Evolutionary conservation across 1,139 yeast genomes (phyloP).

Genomic region (Candida tetrigidarum): DNA sequence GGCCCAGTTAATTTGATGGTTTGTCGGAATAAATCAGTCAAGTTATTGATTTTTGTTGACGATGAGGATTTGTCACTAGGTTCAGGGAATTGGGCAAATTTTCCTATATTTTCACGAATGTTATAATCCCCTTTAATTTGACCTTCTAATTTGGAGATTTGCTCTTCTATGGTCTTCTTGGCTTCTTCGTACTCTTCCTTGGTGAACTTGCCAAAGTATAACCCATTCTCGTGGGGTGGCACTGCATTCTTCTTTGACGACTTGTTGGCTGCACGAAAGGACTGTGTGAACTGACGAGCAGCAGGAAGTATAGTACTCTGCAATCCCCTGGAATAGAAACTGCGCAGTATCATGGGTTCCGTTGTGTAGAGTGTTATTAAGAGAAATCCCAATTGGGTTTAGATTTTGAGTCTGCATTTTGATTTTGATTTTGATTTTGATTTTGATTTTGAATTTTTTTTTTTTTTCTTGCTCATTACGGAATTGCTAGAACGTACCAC

Average conservation of each 20-base stretch:
- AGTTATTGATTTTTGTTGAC: conserved; percentile 26
- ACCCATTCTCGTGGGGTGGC: conserved; percentile 19
- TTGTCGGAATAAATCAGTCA: conserved; percentile 49
- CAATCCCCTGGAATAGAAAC: not conserved
- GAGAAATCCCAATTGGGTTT: too few species aligned
- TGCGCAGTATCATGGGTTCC: not conserved
- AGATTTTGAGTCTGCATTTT: not conserved
- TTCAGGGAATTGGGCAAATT: conserved; percentile 42
- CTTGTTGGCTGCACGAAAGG: not conserved
- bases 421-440: not conserved
- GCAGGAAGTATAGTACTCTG: not conserved
- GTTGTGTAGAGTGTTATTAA: too few species aligned
- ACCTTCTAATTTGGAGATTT: conserved; percentile 35
- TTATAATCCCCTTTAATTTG: conserved; percentile 46
- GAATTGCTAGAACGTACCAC: too few species aligned
- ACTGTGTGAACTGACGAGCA: not conserved
- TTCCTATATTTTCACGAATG: conserved; percentile 39
- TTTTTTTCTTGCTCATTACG: too few species aligned
- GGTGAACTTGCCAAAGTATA: conserved; percentile 39
- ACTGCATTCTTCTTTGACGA: not conserved
- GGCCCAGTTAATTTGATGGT: conserved; percentile 79
- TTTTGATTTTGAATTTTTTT: not conserved
- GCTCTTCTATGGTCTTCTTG: conserved; percentile 36
- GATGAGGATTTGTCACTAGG: conserved; percentile 13
- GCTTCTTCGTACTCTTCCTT: conserved; percentile 48